Base-by-base conservation (phyloP, 805 yeast genomes). In the Wilhelminamyces savonicus region DNA sequence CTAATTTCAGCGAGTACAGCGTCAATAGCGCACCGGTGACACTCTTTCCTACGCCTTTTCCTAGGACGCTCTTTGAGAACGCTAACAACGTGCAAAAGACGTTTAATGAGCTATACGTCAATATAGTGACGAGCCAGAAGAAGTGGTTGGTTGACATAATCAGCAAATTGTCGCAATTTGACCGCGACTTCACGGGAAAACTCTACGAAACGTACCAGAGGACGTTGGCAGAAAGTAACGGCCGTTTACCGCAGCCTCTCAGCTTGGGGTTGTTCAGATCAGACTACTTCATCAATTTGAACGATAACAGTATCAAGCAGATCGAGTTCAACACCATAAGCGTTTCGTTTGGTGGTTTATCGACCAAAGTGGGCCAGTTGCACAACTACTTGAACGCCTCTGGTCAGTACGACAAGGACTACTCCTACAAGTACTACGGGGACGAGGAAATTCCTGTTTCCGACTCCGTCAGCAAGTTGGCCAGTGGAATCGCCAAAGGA, bases 301-400 rank as follows among this genome's bases (percentile, higher is more conserved):
- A 57, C 14, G 49, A 52, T 5, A 58, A 59, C 29, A 52, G 56
- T 16, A 81, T 90, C 46, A 88, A 90, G 50, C 98, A 92, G 56
- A 92, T 92, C 29, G 99, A 92, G 54, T 90, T 90, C 62, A 92
- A 92, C 57, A 88, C 98, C 1, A 85, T 92, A 3, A 82, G 95
- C 46, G 95, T 90, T 3, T 88, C 97, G 1, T 92, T 92, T 62
- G 96, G 94, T 13, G 97, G 94, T 0, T 65, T 92, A 33, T 80
- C 95, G 2, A 54, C 86, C 10, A 82, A 80, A 50, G 90, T 85
- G 16, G 82, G 92, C 13, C 65, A 74, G 41, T 61, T 85, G 33
- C 98, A 92, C 55, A 54, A 67, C 13, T 84, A 71, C 44, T 56
- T 82, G 46, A 81, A 82, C 49, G 48, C 56, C 4, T 47, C 62